Percentiles rank a stretch among this genome's conserved stretches.
Evolutionary conservation across 164 flowering plant genomes (phyloP).

Genomic region (Berberis vulgaris): DNA sequence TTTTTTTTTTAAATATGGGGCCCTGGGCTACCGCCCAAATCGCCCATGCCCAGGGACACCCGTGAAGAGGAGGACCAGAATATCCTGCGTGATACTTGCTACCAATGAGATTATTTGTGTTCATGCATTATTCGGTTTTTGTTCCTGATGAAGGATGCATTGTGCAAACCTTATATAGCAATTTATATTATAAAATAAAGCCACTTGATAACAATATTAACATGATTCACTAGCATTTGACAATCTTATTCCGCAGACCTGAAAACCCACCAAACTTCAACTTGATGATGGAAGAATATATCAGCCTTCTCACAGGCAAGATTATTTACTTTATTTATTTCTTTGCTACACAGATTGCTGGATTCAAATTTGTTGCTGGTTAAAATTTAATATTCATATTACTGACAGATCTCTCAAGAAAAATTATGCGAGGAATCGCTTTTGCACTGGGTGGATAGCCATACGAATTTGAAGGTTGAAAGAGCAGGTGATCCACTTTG

Average conservation of each 20-base stretch:
- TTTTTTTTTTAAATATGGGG: no score
- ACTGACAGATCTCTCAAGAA: constrained; percentile 64
- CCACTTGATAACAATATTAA: no score
- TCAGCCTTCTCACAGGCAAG: constrained; percentile 67
- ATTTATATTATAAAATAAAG: no score
- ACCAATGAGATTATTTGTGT: no score
- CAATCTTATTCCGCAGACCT: constrained; percentile 56
- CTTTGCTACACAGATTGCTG: neutral
- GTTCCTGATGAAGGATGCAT: no score
- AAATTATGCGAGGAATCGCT: constrained; percentile 80
- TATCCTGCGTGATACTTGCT: no score
- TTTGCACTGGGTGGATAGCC: constrained; percentile 78
- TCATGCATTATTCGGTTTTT: no score
- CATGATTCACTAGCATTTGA: neutral
- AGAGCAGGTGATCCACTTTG: constrained; percentile 88
- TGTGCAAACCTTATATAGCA: no score
- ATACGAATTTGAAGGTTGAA: constrained; percentile 60
- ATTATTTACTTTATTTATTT: constrained; percentile 2
- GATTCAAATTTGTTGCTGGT: neutral
- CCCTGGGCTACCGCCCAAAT: no score
- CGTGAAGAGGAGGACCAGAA: no score
- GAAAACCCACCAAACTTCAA: constrained; percentile 49
- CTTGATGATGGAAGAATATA: constrained; percentile 66
- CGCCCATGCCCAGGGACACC: no score
- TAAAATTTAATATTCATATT: neutral